phyloP scores from a whole-genome alignment of 179 eudicot species.

The Drosera spatulata region DNA sequence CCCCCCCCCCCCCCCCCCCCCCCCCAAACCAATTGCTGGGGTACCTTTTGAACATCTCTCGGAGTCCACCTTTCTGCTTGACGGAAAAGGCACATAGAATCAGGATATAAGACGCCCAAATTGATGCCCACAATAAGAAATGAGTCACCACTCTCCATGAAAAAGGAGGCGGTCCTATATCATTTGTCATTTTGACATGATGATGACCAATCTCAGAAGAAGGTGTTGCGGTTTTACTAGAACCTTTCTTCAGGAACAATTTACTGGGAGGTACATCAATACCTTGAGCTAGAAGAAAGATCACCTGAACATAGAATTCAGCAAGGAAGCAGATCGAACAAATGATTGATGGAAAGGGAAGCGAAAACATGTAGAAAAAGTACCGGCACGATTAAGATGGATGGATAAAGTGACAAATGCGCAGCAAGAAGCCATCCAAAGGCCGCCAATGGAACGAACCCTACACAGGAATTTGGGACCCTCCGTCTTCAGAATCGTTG shows the following conservation, averaged over 20 bases:
- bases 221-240: slow-evolving; percentile 9
- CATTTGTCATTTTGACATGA: slow-evolving; percentile 17
- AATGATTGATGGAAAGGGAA: neutral
- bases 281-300: slow-evolving; percentile 69
- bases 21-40: neutral
- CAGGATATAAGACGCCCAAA: slow-evolving; percentile 65
- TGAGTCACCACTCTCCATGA: slow-evolving; percentile 51
- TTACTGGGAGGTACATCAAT: slow-evolving; percentile 83
- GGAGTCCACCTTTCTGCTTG: slow-evolving; percentile 62
- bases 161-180: slow-evolving; percentile 24
- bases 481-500: too few species aligned
- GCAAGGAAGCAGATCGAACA: neutral
- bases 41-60: slow-evolving; percentile 85
- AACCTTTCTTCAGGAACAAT: slow-evolving; percentile 29
- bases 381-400: slow-evolving; percentile 77
- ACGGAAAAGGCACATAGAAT: slow-evolving; percentile 61
- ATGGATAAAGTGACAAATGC: slow-evolving; percentile 88
- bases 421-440: slow-evolving; percentile 87
- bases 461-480: slow-evolving; percentile 22
- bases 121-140: slow-evolving; percentile 64
- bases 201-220: slow-evolving; percentile 14
- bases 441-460: slow-evolving; percentile 70
- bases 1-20: too few species aligned
- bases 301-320: slow-evolving; percentile 33
- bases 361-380: slow-evolving; percentile 5